These are phyloP conservation scores for Ogataea naganishii DNA, from an alignment of 805 yeast species.

Conservation along the genomic window DNA sequence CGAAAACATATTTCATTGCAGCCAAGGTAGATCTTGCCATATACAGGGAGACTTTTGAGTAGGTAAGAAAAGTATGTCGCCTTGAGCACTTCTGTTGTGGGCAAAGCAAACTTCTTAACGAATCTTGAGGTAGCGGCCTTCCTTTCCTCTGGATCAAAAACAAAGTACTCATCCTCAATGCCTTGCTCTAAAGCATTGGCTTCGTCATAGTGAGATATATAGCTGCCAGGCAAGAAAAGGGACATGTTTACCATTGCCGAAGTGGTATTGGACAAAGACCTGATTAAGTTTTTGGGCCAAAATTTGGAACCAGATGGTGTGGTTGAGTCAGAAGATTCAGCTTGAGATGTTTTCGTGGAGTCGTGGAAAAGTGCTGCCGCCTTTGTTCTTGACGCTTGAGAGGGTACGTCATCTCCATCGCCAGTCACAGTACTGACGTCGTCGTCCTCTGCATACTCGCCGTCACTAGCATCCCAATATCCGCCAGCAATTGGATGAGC, in stretches of 20 bases:
- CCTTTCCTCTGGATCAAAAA: conserved; percentile 35
- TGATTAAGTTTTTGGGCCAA: conserved; percentile 1
- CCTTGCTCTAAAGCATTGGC: conserved; percentile 27
- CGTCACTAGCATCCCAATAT: no score
- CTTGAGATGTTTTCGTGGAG: no score
- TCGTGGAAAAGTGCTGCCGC: no score
- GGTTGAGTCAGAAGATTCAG: no score
- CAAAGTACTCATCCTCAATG: conserved; percentile 40
- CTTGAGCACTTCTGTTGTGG: conserved; percentile 38
- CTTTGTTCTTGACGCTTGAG: no score
- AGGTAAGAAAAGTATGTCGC: conserved; percentile 68
- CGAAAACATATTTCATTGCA: conserved; percentile 66
- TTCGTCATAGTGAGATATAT: conserved; percentile 46
- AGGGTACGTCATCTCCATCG: no score
- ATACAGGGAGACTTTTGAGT: conserved; percentile 64
- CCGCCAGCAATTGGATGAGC: no score
- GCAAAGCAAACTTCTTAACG: conserved; percentile 56
- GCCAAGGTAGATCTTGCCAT: conserved; percentile 78
- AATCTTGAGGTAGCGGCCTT: conserved; percentile 48
- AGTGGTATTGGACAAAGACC: conserved; percentile 2
- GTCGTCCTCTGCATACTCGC: no score
- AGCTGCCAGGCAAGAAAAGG: not conserved
- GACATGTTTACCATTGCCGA: not conserved
- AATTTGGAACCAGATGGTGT: no score
- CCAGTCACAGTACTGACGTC: no score